A percentile compares a stretch with the other conserved stretches of the same genome.
phyloP scores from a whole-genome alignment of 345 rosid genomes.

The Clarkia xantiana region DNA sequence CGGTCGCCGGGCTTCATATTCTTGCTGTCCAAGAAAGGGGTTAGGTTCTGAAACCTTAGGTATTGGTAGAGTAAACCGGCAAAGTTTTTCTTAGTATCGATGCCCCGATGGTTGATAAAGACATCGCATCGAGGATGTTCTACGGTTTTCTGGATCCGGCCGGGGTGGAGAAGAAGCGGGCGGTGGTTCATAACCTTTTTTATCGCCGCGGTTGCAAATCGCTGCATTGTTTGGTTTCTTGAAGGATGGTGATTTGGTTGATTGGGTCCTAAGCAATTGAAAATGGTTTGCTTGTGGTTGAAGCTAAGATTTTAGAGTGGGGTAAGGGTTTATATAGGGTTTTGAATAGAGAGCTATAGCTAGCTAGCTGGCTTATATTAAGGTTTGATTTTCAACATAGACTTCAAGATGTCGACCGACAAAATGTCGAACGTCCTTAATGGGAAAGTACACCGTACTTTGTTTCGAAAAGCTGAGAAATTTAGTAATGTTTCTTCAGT shows the following conservation, averaged over 20 bases:
- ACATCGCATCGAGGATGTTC: constrained; percentile 30
- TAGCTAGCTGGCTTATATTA: neutral
- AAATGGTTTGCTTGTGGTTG: too few relatives aligned
- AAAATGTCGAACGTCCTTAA: neutral
- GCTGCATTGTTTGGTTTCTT: constrained; percentile 34
- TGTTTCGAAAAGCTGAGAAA: neutral
- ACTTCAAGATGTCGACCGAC: neutral
- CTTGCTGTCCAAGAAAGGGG: constrained; percentile 62
- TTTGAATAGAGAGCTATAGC: too few relatives aligned
- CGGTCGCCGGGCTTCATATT: constrained; percentile 73
- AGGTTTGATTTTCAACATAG: constrained; percentile 5
- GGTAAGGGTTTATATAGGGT: too few relatives aligned
- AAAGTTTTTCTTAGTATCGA: constrained; percentile 62
- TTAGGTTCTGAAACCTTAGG: constrained; percentile 22
- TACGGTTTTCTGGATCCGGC: constrained; percentile 4
- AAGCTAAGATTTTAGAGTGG: too few relatives aligned
- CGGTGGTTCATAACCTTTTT: constrained; percentile 6
- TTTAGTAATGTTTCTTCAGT: too few relatives aligned
- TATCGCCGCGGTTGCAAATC: constrained; percentile 4
- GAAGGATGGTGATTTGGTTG: constrained; percentile 3
- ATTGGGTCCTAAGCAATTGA: neutral
- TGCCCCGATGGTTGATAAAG: constrained; percentile 76
- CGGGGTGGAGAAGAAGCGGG: constrained; percentile 4
- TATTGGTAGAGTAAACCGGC: constrained; percentile 50
- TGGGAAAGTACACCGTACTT: constrained; percentile 5